Evolutionary conservation across 495 filamentous ascomycete species (phyloP).

Genomic region (Platismatia glauca): DNA sequence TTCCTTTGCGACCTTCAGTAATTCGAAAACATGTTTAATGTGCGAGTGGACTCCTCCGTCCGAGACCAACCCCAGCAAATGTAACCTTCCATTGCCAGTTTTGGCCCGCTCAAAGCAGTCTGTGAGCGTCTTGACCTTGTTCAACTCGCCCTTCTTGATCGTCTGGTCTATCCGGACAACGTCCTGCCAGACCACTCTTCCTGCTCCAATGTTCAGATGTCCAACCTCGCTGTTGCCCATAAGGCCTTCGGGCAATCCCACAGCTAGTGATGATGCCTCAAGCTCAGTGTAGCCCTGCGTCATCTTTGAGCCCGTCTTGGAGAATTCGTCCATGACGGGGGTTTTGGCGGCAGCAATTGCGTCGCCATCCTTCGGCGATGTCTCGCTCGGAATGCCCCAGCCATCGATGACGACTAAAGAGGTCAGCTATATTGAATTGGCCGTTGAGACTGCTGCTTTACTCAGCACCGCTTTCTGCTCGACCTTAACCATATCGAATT

Average conservation of each 20-base stretch:
- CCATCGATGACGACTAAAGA: constrained; percentile 88
- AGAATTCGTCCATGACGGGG: constrained; percentile 79
- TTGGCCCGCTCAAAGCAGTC: constrained; percentile 73
- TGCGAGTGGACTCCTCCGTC: constrained; percentile 96
- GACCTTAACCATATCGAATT: constrained; percentile 55
- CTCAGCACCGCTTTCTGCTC: constrained; percentile 91
- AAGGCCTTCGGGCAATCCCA: constrained; percentile 88
- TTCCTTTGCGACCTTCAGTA: constrained; percentile 83
- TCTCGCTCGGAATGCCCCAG: constrained; percentile 79
- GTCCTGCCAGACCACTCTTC: constrained; percentile 97
- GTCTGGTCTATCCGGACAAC: constrained; percentile 95
- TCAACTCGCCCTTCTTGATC: constrained; percentile 79
- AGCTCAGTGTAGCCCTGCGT: constrained; percentile 76
- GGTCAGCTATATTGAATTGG: constrained; percentile 21
- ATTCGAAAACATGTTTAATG: constrained; percentile 80
- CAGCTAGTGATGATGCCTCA: constrained; percentile 90
- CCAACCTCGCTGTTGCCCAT: constrained; percentile 99
- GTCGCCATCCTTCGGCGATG: constrained; percentile 77
- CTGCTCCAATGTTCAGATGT: constrained; percentile 96
- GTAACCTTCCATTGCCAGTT: constrained; percentile 81
- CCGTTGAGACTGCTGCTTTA: constrained; percentile 36
- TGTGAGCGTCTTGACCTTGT: constrained; percentile 67
- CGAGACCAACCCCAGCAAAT: constrained; percentile 81
- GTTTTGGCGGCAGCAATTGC: constrained; percentile 89
- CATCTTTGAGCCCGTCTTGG: constrained; percentile 49